Conservation (phyloP, 2,329 filamentous ascomycete genomes). For the Exophiala xenobiotica region DNA sequence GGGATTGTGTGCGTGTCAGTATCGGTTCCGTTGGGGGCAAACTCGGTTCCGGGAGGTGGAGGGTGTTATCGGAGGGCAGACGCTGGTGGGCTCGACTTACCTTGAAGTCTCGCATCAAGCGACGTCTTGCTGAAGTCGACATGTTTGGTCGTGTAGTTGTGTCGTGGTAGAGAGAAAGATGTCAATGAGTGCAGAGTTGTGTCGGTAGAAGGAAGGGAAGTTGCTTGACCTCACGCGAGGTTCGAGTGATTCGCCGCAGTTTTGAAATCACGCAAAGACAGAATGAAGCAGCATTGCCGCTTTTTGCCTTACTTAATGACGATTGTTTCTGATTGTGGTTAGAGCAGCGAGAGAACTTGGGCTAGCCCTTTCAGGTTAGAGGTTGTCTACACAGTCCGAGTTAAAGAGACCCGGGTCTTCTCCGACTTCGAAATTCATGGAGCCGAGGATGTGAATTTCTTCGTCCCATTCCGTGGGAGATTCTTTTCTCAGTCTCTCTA, state of each 20-base stretch:
- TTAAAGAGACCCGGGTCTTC: not conserved
- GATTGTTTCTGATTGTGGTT: not conserved
- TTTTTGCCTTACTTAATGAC: not conserved
- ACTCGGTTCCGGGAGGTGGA: not conserved
- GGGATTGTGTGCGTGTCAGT: not conserved
- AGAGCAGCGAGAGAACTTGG: too few species aligned
- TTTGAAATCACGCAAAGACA: not conserved
- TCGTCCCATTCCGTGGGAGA: slow-evolving; percentile 3
- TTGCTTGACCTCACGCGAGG: not conserved
- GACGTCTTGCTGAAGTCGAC: slow-evolving; percentile 93
- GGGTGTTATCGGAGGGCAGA: slow-evolving; percentile 1
- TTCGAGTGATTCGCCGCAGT: slow-evolving; percentile 3
- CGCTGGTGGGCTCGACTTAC: slow-evolving; percentile 45
- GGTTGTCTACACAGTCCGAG: too few species aligned
- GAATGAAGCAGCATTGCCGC: not conserved
- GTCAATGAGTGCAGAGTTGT: too few species aligned
- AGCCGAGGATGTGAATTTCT: slow-evolving; percentile 1
- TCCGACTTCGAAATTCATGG: not conserved
- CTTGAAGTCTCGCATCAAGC: slow-evolving; percentile 99
- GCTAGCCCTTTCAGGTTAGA: too few species aligned
- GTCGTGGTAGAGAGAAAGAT: too few species aligned
- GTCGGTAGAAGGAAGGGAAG: not conserved
- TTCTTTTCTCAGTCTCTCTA: not conserved
- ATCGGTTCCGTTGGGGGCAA: not conserved
- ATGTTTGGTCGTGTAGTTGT: slow-evolving; percentile 46